Conservation (phyloP, 768 basidiomycete species). For the Naematelia aurantialba region DNA sequence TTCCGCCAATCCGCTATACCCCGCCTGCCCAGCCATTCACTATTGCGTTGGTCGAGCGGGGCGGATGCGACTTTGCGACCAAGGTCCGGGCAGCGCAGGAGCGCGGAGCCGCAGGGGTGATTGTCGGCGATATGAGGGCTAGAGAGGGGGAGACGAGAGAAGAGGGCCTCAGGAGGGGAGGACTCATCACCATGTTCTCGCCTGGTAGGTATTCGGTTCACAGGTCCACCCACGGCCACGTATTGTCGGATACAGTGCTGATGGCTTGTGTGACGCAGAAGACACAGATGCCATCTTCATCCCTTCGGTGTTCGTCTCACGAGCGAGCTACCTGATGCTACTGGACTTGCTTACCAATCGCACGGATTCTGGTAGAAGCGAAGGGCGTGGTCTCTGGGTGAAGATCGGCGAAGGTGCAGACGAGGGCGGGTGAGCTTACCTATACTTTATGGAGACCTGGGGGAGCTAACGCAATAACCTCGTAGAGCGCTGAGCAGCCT, state of each 20-base stretch:
- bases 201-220: conserved; percentile 67
- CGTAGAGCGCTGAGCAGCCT: conserved; percentile 50
- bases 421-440: conserved; percentile 33
- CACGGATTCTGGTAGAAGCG: conserved; percentile 58
- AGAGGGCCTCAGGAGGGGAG: conserved; percentile 56
- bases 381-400: conserved; percentile 39
- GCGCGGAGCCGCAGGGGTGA: conserved; percentile 77
- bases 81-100: conserved; percentile 69
- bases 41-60: conserved; percentile 88
- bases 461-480: not conserved
- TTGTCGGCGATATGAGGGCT: conserved; percentile 81
- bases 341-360: conserved; percentile 67
- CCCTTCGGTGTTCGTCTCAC: conserved; percentile 82
- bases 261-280: conserved; percentile 2
- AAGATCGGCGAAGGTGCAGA: conserved; percentile 43
- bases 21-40: conserved; percentile 9
- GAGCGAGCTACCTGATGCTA: conserved; percentile 71
- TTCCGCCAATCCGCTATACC: conserved; percentile 16
- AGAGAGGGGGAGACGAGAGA: conserved; percentile 51
- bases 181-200: conserved; percentile 86
- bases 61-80: conserved; percentile 82
- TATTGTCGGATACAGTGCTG: not conserved
- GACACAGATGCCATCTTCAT: conserved; percentile 81
- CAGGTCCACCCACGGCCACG: too few species aligned
- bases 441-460: not conserved